Evolutionary conservation across 2,329 filamentous ascomycete species (phyloP).

Genomic region (Venturiaceae sp.): DNA sequence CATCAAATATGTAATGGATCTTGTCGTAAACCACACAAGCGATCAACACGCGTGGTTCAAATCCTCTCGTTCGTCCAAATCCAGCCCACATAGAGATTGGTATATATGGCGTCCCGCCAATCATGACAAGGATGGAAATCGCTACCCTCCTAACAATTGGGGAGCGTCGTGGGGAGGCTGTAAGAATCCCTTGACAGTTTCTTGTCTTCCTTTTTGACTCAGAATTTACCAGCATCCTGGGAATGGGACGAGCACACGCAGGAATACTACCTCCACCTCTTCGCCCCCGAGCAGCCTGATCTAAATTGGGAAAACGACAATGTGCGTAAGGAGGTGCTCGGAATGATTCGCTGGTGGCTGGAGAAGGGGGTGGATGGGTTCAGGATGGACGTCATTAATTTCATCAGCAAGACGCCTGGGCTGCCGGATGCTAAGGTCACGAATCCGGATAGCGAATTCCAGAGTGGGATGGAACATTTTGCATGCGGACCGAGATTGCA

Average conservation of each 20-base stretch:
- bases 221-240: slow-evolving; percentile 45
- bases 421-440: slow-evolving; percentile 33
- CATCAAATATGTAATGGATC: slow-evolving; percentile 40
- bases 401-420: slow-evolving; percentile 33
- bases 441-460: slow-evolving; percentile 30
- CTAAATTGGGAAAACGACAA: slow-evolving; percentile 38
- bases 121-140: slow-evolving; percentile 42
- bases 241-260: slow-evolving; percentile 35
- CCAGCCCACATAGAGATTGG: too few relatives aligned
- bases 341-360: slow-evolving; percentile 38
- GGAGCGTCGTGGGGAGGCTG: too few relatives aligned
- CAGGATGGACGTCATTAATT: slow-evolving; percentile 39
- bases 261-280: slow-evolving; percentile 37
- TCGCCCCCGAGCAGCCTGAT: slow-evolving; percentile 36
- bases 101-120: too few relatives aligned
- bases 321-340: slow-evolving; percentile 33
- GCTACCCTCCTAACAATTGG: slow-evolving; percentile 49
- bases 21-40: slow-evolving; percentile 35
- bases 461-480: too few relatives aligned
- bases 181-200: too few relatives aligned
- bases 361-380: slow-evolving; percentile 35
- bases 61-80: too few relatives aligned
- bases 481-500: too few relatives aligned
- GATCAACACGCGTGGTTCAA: slow-evolving; percentile 34
- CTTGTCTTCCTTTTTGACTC: too few relatives aligned